Conservation (phyloP, 768 basidiomycete genomes). For the Suillus lakei region DNA sequence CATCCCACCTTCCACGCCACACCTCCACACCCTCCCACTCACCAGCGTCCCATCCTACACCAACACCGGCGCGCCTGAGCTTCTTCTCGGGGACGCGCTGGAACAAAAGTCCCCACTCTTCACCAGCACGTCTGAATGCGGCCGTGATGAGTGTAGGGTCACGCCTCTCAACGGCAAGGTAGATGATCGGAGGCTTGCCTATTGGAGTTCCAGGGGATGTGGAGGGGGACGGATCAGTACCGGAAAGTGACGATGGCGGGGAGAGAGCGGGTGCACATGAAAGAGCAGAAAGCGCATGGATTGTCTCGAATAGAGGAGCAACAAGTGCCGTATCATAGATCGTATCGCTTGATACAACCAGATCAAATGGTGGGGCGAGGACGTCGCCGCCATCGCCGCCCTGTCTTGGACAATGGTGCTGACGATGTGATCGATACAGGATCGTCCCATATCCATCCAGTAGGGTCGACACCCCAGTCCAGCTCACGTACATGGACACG, state of each 20-base stretch:
- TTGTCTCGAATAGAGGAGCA: constrained; percentile 70
- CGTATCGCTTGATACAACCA: constrained; percentile 86
- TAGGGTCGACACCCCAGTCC: constrained; percentile 68
- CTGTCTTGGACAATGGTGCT: constrained; percentile 14
- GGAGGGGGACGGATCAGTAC: neutral
- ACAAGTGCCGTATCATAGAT: constrained; percentile 68
- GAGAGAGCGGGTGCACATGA: constrained; percentile 38
- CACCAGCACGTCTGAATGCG: constrained; percentile 59
- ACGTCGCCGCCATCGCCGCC: constrained; percentile 6
- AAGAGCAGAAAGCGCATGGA: constrained; percentile 54
- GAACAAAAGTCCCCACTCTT: constrained; percentile 59
- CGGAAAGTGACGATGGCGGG: constrained; percentile 45
- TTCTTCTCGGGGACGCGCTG: constrained; percentile 63
- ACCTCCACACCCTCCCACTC: constrained; percentile 88
- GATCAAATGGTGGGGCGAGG: constrained; percentile 66
- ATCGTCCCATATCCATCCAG: constrained; percentile 58
- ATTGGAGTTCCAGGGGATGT: neutral
- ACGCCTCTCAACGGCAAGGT: constrained; percentile 75
- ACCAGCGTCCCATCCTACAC: constrained; percentile 60
- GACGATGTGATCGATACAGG: constrained; percentile 39
- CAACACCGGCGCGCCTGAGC: constrained; percentile 61
- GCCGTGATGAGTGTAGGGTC: constrained; percentile 68
- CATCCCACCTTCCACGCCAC: constrained; percentile 49
- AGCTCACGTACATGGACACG: constrained; percentile 63
- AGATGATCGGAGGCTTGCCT: constrained; percentile 16